Conservation (phyloP, 495 filamentous ascomycete species). For the Penicillium arizonense region DNA sequence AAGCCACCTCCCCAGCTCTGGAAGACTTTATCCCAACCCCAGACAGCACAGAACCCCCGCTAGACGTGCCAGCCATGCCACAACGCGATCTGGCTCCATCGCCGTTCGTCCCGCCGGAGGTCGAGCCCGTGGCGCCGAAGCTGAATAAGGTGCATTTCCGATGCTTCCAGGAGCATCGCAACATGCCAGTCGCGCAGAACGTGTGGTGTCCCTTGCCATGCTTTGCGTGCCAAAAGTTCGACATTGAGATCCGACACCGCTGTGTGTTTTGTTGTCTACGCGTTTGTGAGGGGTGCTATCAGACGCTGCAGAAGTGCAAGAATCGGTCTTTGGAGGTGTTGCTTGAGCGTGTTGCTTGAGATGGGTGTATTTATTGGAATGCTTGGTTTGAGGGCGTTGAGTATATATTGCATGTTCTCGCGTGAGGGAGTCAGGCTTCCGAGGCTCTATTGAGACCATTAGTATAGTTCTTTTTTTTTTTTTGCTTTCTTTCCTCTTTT, state of each 20-base stretch:
- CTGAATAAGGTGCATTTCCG: constrained; percentile 40
- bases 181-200: constrained; percentile 43
- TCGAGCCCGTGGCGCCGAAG: constrained; percentile 36
- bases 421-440: background rate
- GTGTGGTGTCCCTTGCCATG: constrained; percentile 47
- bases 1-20: constrained; percentile 21
- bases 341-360: constrained; percentile 19
- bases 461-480: background rate
- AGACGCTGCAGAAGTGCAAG: constrained; percentile 35
- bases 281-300: constrained; percentile 42
- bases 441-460: background rate
- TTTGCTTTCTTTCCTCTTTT: constrained; percentile 1
- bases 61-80: constrained; percentile 17
- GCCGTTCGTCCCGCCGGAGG: constrained; percentile 30
- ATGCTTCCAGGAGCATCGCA: constrained; percentile 47
- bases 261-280: constrained; percentile 52
- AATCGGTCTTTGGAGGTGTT: constrained; percentile 36
- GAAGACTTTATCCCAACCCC: constrained; percentile 43
- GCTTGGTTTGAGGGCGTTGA: background rate
- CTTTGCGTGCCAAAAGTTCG: constrained; percentile 48
- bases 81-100: constrained; percentile 27
- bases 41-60: constrained; percentile 24
- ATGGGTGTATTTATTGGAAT: background rate
- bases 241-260: constrained; percentile 42
- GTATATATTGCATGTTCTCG: background rate